These are phyloP conservation scores for Leishmania major DNA, from an alignment of 208 protist species.

Conservation along the genomic window DNA sequence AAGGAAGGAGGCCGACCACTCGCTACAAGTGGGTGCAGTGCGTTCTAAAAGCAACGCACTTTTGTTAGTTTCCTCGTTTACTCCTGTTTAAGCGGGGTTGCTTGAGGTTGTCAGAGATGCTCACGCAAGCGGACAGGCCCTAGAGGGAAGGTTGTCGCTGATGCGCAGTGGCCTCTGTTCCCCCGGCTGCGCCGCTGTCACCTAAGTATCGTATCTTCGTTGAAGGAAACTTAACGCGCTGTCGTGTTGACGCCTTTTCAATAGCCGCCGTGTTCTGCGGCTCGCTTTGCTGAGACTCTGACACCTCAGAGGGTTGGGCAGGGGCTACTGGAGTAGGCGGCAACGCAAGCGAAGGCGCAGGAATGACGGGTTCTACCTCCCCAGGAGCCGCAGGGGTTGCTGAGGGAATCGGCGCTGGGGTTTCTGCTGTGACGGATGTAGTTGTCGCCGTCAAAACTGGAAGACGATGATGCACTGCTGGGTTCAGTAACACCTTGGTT, in stretches of 20 bases:
- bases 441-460: neutral
- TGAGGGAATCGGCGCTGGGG: neutral
- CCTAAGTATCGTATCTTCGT: conserved; percentile 21
- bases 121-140: neutral
- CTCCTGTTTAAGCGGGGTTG: neutral
- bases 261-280: neutral
- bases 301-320: neutral
- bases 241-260: neutral
- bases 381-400: neutral
- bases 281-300: neutral
- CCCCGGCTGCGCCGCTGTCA: neutral
- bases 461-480: neutral
- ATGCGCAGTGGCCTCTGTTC: neutral
- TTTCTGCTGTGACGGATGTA: neutral
- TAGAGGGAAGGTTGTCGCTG: neutral
- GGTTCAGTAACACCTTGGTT: conserved; percentile 21
- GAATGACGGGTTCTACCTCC: neutral
- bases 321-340: neutral
- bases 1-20: neutral
- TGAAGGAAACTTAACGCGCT: conserved; percentile 29
- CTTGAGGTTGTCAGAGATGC: neutral
- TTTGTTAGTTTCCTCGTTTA: neutral
- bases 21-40: neutral
- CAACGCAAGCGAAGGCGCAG: neutral
- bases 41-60: neutral